These are phyloP conservation scores for Knufia petricola DNA, from an alignment of 2,329 filamentous ascomycete genomes.

Conservation along the genomic window DNA sequence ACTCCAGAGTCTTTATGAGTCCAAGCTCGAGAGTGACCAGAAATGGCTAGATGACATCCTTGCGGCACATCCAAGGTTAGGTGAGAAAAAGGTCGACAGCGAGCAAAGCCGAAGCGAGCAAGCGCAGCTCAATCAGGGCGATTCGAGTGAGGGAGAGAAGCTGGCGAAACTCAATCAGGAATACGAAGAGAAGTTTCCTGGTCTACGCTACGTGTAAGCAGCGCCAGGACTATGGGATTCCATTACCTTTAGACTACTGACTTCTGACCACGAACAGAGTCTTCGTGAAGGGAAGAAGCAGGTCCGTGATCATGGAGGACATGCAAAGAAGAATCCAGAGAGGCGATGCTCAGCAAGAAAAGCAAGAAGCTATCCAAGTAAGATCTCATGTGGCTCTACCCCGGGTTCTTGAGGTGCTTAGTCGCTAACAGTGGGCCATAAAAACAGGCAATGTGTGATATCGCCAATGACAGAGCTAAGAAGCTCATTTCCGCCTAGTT, in stretches of 20 bases:
- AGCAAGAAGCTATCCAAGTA: constrained; percentile 65
- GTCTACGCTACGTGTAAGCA: constrained; percentile 65
- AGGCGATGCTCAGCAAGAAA: constrained; percentile 57
- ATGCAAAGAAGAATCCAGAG: constrained; percentile 66
- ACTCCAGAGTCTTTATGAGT: constrained; percentile 51
- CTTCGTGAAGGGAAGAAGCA: constrained; percentile 74
- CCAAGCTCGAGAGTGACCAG: constrained; percentile 41
- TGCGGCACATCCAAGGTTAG: constrained; percentile 72
- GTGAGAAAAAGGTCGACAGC: constrained; percentile 72
- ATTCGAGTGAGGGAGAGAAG: constrained; percentile 40
- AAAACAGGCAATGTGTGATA: constrained; percentile 76
- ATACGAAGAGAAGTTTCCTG: constrained; percentile 74
- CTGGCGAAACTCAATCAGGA: constrained; percentile 59
- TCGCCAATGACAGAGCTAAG: constrained; percentile 66
- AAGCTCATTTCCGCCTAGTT: constrained; percentile 41
- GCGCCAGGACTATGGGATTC: too few species aligned
- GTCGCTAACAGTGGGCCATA: constrained; percentile 7
- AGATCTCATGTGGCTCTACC: constrained; percentile 1
- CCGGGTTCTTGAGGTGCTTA: not conserved
- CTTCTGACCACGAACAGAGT: constrained; percentile 40
- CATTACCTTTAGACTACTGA: not conserved
- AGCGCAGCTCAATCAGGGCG: constrained; percentile 41
- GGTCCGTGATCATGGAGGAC: constrained; percentile 67
- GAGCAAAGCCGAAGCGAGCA: constrained; percentile 74
- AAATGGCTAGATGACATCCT: constrained; percentile 61